Conservation (phyloP, 371 early-diverging fungal species). For the Actinomortierella ambigua region DNA sequence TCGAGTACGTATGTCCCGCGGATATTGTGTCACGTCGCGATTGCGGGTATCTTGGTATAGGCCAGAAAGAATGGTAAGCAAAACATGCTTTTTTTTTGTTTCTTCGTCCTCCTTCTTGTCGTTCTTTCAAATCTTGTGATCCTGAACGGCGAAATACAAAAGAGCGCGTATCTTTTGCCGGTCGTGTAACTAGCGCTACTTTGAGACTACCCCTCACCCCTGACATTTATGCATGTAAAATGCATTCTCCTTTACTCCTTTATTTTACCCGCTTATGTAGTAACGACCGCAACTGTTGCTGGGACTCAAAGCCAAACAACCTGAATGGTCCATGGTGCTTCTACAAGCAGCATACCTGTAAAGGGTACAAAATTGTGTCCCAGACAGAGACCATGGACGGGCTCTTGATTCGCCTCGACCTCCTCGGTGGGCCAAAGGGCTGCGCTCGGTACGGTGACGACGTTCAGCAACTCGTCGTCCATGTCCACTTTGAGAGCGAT, state of each 20-base stretch:
- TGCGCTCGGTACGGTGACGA: constrained; percentile 53
- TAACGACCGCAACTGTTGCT: constrained; percentile 28
- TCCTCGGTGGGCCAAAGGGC: constrained; percentile 11
- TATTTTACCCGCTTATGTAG: constrained; percentile 4
- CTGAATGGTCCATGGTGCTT: constrained; percentile 42
- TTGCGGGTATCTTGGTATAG: constrained; percentile 37
- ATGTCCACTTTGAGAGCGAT: constrained; percentile 57
- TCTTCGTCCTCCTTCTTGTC: neutral
- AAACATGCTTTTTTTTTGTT: neutral
- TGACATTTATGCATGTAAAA: too few relatives aligned
- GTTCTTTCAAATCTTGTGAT: too few relatives aligned
- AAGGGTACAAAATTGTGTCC: constrained; percentile 25
- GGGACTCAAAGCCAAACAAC: constrained; percentile 29
- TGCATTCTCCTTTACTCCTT: neutral
- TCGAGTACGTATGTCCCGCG: constrained; percentile 25
- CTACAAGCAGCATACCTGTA: constrained; percentile 28
- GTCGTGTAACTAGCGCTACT: too few relatives aligned
- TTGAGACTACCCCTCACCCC: too few relatives aligned
- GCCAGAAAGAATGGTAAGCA: constrained; percentile 24
- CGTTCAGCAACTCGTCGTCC: constrained; percentile 46
- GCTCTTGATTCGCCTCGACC: constrained; percentile 13
- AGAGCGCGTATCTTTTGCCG: too few relatives aligned
- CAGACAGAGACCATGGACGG: constrained; percentile 17
- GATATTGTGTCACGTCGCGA: constrained; percentile 36
- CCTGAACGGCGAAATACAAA: too few relatives aligned